Evolutionary conservation across 106 monocot genomes (phyloP), one percentile per base, ranked within the genome.

Genomic region (Dioscorea alata): DNA sequence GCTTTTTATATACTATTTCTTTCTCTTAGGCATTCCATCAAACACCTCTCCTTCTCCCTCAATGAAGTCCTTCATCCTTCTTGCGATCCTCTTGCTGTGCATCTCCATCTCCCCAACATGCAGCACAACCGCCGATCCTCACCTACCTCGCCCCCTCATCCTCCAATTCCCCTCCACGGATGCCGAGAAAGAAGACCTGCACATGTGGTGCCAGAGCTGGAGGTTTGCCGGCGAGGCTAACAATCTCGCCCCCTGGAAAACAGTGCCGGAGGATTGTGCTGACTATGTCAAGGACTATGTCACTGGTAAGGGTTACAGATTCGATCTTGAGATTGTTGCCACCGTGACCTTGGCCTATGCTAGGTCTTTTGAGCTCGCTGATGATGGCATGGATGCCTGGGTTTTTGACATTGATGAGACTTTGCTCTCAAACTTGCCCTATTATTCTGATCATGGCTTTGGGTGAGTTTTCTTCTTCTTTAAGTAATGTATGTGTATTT

Each of bases 381-480:
- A 33, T n/a, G 91, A 96, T 20, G 91, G 88, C 50, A 86, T 49
- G 75, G 95, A 89, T 63, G 85, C 77, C 4, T 96, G 95, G 95
- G 67, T 96, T 3, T 96, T 96, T 19, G 95, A 96, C 59, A 56
- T 96, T 10, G 95, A 96, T 31, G 95, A 96, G 74, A 91, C 91
- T 2, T 64, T 96, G 60, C 85, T 96, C 63, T 96, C 95, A 21
- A 96, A 96, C 57, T 66, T 88, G 2, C 88, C 88, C 7, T 95
- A 91, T 61, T 95, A 91, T 33, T 76, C 75, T 6, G 60, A 48
- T 4, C 60, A 56, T 57, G 81, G 74, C 25, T 88, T 61, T 51
- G 88, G 88, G 88, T 88, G 67, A 79, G 59, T 21, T 49, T 7
- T 57, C 14, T 18, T 3, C 16, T 50, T 49, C 48, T 28, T 34